Evolutionary conservation across 2,329 filamentous ascomycete genomes (phyloP).

Genomic region (Pseudonectria buxi): DNA sequence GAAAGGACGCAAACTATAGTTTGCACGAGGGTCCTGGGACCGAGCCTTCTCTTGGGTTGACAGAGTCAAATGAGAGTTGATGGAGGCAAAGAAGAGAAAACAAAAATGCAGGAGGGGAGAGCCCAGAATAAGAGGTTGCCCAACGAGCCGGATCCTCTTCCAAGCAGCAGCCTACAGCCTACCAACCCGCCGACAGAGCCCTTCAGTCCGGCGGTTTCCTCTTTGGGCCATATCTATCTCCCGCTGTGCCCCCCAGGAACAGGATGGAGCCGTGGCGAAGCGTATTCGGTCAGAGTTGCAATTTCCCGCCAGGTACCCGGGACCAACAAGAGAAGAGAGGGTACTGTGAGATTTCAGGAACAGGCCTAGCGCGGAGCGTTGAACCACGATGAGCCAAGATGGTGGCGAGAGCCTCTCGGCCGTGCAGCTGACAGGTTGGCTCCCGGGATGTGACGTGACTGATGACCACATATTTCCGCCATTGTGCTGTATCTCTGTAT

Average conservation of each 20-base stretch:
- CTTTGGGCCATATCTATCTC: conserved; percentile 11
- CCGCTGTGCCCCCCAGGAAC: conserved; percentile 5
- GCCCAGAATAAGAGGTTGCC: conserved; percentile 1
- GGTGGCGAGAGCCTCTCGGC: conserved; percentile 9
- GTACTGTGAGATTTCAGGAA: conserved; percentile 22
- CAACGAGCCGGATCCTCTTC: conserved; percentile 4
- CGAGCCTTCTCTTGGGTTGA: conserved; percentile 23
- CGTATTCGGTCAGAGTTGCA: conserved; percentile 2
- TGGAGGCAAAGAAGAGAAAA: conserved; percentile 8
- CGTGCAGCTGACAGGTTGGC: conserved; percentile 1
- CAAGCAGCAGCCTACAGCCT: conserved; percentile 2
- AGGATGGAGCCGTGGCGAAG: conserved; percentile 1
- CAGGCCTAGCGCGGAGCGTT: conserved; percentile 21
- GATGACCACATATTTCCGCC: too few relatives aligned
- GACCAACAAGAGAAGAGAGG: conserved; percentile 2
- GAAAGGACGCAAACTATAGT: conserved; percentile 35
- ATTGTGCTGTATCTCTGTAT: too few relatives aligned
- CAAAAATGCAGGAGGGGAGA: conserved; percentile 27
- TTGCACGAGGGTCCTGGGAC: conserved; percentile 26
- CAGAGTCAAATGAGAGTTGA: conserved; percentile 17
- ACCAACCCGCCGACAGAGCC: conserved; percentile 3
- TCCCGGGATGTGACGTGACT: conserved; percentile 3
- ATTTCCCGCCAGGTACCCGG: conserved; percentile 12
- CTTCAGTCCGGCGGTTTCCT: conserved; percentile 17
- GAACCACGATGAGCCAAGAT: conserved; percentile 5